These are phyloP conservation scores for Sordaria brevicollis DNA, from an alignment of 495 filamentous ascomycete genomes.

Conservation along the genomic window DNA sequence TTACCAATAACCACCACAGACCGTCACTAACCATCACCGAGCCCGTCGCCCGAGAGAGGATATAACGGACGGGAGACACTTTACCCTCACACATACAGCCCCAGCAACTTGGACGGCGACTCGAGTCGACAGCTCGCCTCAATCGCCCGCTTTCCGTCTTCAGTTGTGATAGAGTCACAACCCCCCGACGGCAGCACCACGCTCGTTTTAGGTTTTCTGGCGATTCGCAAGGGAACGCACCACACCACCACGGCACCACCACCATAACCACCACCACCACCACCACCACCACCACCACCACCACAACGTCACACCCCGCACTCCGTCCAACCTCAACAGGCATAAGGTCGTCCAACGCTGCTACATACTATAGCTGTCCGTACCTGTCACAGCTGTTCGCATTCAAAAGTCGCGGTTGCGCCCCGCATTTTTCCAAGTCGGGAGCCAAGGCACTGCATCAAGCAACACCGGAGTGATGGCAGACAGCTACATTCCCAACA, in stretches of 20 bases:
- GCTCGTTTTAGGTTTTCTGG: not conserved
- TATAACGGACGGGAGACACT: not conserved
- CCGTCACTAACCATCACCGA: not conserved
- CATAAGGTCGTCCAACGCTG: not conserved
- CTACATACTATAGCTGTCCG: not conserved
- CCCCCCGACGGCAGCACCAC: not conserved
- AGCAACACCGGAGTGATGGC: not conserved
- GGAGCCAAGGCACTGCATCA: not conserved
- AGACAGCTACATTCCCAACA: not conserved
- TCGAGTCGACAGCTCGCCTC: not conserved
- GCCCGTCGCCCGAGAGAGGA: too few species aligned
- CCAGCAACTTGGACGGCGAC: not conserved
- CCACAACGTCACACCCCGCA: not conserved
- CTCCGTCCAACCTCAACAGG: not conserved
- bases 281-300: not conserved
- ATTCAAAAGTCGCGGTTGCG: not conserved
- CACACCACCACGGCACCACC: not conserved
- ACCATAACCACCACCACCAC: not conserved
- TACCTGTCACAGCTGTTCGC: not conserved
- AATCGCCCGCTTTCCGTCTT: not conserved
- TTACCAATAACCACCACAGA: not conserved
- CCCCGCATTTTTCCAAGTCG: not conserved
- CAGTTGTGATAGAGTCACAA: not conserved
- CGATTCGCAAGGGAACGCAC: not conserved
- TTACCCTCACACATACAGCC: not conserved